These are phyloP conservation scores for Termitomyces sp. DNA, from an alignment of 768 basidiomycete species.

Conservation along the genomic window DNA sequence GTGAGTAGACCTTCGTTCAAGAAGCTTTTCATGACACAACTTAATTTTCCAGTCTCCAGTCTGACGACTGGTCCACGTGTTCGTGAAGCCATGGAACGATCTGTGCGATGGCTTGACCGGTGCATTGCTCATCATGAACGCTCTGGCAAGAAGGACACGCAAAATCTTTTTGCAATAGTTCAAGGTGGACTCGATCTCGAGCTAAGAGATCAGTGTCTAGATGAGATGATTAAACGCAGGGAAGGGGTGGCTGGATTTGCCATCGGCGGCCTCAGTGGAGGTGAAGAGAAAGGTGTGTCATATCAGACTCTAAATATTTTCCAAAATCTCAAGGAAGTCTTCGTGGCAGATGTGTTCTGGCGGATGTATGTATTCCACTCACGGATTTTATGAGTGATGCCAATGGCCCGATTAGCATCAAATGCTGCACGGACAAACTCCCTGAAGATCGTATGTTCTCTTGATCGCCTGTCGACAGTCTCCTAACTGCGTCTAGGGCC, in stretches of 20 bases:
- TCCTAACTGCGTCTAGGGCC: slow-evolving; percentile 48
- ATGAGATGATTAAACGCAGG: slow-evolving; percentile 75
- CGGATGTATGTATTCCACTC: slow-evolving; percentile 51
- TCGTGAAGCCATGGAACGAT: slow-evolving; percentile 83
- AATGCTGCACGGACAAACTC: slow-evolving; percentile 73
- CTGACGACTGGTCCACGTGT: slow-evolving; percentile 78
- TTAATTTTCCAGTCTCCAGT: slow-evolving; percentile 54
- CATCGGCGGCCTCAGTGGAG: slow-evolving; percentile 86
- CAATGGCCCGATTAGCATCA: slow-evolving; percentile 45
- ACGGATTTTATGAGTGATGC: background rate
- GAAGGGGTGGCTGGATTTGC: slow-evolving; percentile 84
- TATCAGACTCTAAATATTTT: background rate
- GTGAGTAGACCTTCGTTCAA: slow-evolving; percentile 33
- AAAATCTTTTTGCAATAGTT: slow-evolving; percentile 90
- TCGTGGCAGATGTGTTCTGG: slow-evolving; percentile 71
- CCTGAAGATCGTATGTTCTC: slow-evolving; percentile 65
- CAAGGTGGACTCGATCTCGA: slow-evolving; percentile 77
- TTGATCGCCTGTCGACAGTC: background rate
- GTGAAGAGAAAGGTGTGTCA: slow-evolving; percentile 78
- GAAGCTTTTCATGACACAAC: background rate
- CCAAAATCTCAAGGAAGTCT: background rate
- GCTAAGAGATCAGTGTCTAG: slow-evolving; percentile 70
- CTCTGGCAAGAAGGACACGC: slow-evolving; percentile 56
- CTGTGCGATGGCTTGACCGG: slow-evolving; percentile 85
- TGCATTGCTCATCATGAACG: slow-evolving; percentile 73